These are phyloP conservation scores for Nemania sp. DNA, from an alignment of 2,329 filamentous ascomycete species.

Conservation along the genomic window DNA sequence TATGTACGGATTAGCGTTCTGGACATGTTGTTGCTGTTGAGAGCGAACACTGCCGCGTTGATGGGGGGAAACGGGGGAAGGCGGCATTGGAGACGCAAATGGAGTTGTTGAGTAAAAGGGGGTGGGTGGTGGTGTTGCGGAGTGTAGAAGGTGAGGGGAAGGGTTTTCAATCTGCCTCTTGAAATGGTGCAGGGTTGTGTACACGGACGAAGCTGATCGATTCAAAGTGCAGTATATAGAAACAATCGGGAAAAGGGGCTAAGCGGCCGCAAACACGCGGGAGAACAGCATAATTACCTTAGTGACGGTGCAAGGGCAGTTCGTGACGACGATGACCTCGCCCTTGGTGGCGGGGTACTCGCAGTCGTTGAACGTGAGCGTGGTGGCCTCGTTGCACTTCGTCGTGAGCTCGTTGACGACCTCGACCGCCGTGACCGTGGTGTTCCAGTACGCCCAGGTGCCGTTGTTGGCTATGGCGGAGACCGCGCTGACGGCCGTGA, in stretches of 20 bases:
- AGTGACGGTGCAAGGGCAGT: conserved; percentile 57
- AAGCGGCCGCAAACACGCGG: no score
- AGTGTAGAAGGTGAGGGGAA: no score
- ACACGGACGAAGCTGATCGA: no score
- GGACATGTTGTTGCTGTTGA: no score
- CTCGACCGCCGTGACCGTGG: conserved; percentile 33
- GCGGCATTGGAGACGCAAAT: no score
- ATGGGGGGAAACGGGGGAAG: no score
- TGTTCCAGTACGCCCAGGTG: conserved; percentile 38
- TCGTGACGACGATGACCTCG: conserved; percentile 58
- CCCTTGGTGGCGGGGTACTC: conserved; percentile 60
- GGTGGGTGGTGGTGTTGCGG: no score
- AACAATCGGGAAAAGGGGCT: neutral
- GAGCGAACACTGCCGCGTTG: no score
- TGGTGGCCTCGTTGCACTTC: conserved; percentile 53
- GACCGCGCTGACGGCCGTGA: neutral
- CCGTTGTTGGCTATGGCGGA: neutral
- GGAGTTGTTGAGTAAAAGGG: no score
- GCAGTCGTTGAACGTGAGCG: conserved; percentile 54
- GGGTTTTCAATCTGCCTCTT: no score
- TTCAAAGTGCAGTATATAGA: neutral
- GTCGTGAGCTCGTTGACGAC: conserved; percentile 37
- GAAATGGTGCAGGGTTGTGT: no score
- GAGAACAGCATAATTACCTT: no score
- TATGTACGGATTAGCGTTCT: neutral